phyloP scores from a whole-genome alignment of 2,329 filamentous ascomycete genomes.

The Tolypocladium pustulatum region DNA sequence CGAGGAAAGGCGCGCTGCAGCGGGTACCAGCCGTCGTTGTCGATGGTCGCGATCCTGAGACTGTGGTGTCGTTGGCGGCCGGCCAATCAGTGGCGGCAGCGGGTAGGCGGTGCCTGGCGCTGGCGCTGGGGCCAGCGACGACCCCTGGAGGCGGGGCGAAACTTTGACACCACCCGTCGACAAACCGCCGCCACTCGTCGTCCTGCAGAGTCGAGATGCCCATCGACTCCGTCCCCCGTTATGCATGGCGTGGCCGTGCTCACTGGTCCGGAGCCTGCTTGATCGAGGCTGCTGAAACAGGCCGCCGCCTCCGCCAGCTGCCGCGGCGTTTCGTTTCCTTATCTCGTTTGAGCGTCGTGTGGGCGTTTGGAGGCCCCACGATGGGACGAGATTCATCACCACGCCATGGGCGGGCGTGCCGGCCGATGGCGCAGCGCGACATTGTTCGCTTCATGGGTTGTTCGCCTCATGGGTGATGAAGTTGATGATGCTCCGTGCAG shows the following conservation, averaged over 20 bases:
- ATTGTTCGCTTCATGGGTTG: too few species aligned
- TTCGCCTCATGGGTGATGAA: too few species aligned
- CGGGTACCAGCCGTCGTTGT: not conserved
- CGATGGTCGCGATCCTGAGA: not conserved
- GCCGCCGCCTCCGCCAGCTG: not conserved
- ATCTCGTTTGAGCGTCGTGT: too few species aligned
- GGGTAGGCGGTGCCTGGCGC: not conserved
- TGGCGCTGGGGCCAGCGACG: constrained; percentile 1
- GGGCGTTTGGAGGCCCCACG: not conserved
- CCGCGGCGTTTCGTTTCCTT: not conserved
- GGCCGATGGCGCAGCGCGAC: not conserved
- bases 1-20: not conserved
- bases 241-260: not conserved
- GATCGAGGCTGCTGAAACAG: not conserved
- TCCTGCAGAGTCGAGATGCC: not conserved
- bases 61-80: not conserved
- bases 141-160: not conserved
- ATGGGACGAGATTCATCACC: not conserved
- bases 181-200: not conserved
- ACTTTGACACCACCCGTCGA: not conserved
- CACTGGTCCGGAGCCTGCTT: not conserved
- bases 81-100: constrained; percentile 5
- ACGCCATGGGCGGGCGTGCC: not conserved
- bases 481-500: too few species aligned
- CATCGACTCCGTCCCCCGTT: not conserved